phyloP scores from a whole-genome alignment of 2,329 filamentous ascomycete genomes.

The Bertia moriformis region DNA sequence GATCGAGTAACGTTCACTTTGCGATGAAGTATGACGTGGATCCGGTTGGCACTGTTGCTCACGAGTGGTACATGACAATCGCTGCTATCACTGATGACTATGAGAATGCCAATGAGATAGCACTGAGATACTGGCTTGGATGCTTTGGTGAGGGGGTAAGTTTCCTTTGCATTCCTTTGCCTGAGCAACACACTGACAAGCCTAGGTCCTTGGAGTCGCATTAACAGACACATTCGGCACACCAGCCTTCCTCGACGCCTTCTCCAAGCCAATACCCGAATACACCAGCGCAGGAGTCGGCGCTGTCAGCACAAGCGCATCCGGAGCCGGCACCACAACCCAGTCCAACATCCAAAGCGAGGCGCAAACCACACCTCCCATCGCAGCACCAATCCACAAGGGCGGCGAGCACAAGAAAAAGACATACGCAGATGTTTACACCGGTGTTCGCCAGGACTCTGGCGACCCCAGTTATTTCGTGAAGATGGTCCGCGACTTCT shows the following conservation, averaged over 20 bases:
- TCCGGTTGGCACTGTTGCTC: conserved; percentile 77
- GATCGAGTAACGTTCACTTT: conserved; percentile 92
- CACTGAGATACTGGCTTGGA: conserved; percentile 74
- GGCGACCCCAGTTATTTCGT: conserved; percentile 56
- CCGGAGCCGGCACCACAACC: not conserved
- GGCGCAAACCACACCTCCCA: not conserved
- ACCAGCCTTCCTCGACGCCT: conserved; percentile 47
- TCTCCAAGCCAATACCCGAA: conserved; percentile 35
- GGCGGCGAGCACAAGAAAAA: conserved; percentile 14
- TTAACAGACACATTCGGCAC: conserved; percentile 59
- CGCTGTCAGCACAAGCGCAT: conserved; percentile 3
- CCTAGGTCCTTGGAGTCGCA: conserved; percentile 36
- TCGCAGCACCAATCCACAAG: conserved; percentile 5
- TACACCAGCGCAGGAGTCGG: conserved; percentile 11
- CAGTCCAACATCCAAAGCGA: not conserved
- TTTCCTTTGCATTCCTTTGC: conserved; percentile 8
- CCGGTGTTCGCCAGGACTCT: conserved; percentile 58
- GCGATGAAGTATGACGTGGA: conserved; percentile 80
- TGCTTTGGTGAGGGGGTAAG: conserved; percentile 63
- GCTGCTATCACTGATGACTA: conserved; percentile 84
- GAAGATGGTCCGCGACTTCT: conserved; percentile 36
- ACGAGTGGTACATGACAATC: conserved; percentile 99
- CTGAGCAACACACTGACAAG: not conserved
- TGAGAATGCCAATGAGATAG: conserved; percentile 66
- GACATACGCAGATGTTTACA: conserved; percentile 53